phyloP scores from a whole-genome alignment of 2,329 filamentous ascomycete genomes.

The Penicillium concentricum region DNA sequence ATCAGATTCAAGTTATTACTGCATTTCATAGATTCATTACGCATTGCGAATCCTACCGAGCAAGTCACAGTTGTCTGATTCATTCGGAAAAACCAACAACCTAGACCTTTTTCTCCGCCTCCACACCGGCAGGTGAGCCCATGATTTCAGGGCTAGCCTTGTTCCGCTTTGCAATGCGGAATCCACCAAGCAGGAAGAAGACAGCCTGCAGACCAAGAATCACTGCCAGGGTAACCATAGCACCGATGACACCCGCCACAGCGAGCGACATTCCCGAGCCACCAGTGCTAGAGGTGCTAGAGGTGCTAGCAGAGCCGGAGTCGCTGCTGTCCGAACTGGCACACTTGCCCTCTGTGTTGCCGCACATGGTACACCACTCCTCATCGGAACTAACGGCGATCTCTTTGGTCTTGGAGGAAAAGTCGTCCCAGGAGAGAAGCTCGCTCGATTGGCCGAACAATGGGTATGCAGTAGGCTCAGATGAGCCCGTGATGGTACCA shows the following conservation, averaged over 20 bases:
- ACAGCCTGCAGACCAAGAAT: slow-evolving; percentile 58
- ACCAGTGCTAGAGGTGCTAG: slow-evolving; percentile 15
- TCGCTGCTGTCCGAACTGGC: slow-evolving; percentile 40
- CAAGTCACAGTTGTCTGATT: slow-evolving; percentile 6
- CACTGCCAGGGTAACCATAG: slow-evolving; percentile 65
- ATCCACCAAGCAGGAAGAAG: slow-evolving; percentile 56
- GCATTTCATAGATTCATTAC: slow-evolving; percentile 10
- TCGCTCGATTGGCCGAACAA: slow-evolving; percentile 58
- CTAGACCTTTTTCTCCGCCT: slow-evolving; percentile 24
- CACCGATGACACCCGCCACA: slow-evolving; percentile 79
- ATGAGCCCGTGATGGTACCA: slow-evolving; percentile 51
- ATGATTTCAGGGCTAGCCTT: slow-evolving; percentile 12
- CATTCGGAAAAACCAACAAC: neutral
- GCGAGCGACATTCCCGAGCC: slow-evolving; percentile 58
- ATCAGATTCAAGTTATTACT: slow-evolving; percentile 1
- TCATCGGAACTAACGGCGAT: slow-evolving; percentile 65
- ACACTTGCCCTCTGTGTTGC: slow-evolving; percentile 68
- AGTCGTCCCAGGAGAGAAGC: slow-evolving; percentile 66
- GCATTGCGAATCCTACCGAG: neutral
- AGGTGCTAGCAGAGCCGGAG: slow-evolving; percentile 21
- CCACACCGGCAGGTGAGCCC: slow-evolving; percentile 6
- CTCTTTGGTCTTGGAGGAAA: slow-evolving; percentile 61
- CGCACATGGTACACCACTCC: slow-evolving; percentile 74
- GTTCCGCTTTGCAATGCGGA: slow-evolving; percentile 58
- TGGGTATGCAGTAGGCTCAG: slow-evolving; percentile 55